Base-by-base conservation (phyloP, 345 rosid genomes). In the Eucalyptus globulus region DNA sequence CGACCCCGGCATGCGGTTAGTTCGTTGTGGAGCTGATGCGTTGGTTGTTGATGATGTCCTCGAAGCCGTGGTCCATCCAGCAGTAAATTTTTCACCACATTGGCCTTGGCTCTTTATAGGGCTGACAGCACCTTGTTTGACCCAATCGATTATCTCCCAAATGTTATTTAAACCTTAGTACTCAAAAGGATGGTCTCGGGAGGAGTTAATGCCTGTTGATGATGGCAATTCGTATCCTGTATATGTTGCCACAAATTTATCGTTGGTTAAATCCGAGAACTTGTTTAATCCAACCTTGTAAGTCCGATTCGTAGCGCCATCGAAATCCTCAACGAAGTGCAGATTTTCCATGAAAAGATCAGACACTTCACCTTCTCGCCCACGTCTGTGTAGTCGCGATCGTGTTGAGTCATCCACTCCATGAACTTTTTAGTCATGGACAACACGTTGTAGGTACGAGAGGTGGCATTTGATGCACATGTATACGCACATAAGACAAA, bases 91-190 rank as follows among this genome's bases (percentile, higher is more conserved):
- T 92, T 88, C 89, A 93, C 94, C 93, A 40, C 93, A 93, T 80
- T 58, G 65, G 80, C 93, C 92, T 89, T 92, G 94, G 76, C 89
- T 69, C 90, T 93, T 90, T 17, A 92, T 90, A 26, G 11, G 15
- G 27, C 45, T 44, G 22, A 47, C 19, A 45, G 60, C 88, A 24
- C 88, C 88, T 22, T 67, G 88, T 43, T 86, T 81, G 89, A 92
- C 87, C 94, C 93, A 92, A 58, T 93, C 91, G 80, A 91, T 87
- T 44, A 91, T 86, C 6, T 65, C 27, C 1, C 91, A 91, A 27
- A 92, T 90, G 4, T 53, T 22, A 10, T 54, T 83, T 26, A 89
- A 90, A 7, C 88, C 89, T 37, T 76, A 86, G 90, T 67, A 90
- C 90, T 83, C 86, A 87, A 58, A 58, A 58, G 60, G 24, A 54